Evolutionary conservation across 208 protist species (phyloP), one percentile per base, ranked within the genome.

Genomic region (Phytomonas francai): DNA sequence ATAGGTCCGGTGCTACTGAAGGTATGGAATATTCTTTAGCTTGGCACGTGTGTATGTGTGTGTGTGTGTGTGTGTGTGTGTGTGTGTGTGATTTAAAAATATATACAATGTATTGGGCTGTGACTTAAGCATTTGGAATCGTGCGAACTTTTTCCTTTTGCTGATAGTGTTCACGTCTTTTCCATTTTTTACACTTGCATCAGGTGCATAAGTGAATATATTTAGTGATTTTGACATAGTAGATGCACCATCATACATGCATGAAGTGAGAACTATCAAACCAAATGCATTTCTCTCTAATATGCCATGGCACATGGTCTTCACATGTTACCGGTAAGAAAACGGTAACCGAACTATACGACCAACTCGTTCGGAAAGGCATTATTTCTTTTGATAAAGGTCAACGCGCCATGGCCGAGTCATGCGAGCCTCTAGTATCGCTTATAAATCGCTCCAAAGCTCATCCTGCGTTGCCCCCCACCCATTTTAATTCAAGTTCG

Each of bases 331-430:
- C 81, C 28, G 59, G 67, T 14, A 84, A 71, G 63, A 64, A 71
- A 34, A 88, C 80, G 32, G 85, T 91, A 0, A 71, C 66, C 5
- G 81, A 89, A 59, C 78, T 87, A 65, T 92, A 92, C 68, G 82
- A 86, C 49, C 74, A 80, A 30, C 82, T 94, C 1, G 76, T 86
- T 0, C 64, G 73, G n/a, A 91, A 91, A 70, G 82, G 79, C 12
- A 78, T 84, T 14, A 75, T 94, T 33, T 70, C 62, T 12, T 31
- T 72, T 59, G 77, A 94, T 63, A 56, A 77, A 9, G 34, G 67
- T 2, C 89, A 94, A 59, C 74, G 71, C 8, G 11, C 19, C n/a
- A 89, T 94, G 80, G 79, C 83, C 0, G 78, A 87, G 34, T 80
- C 84, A 11, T 94, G 89, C 68, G 85, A 78, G 6, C 76, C 84